phyloP scores from a whole-genome alignment of 2,329 filamentous ascomycete genomes.

The Aspergillus unguis region DNA sequence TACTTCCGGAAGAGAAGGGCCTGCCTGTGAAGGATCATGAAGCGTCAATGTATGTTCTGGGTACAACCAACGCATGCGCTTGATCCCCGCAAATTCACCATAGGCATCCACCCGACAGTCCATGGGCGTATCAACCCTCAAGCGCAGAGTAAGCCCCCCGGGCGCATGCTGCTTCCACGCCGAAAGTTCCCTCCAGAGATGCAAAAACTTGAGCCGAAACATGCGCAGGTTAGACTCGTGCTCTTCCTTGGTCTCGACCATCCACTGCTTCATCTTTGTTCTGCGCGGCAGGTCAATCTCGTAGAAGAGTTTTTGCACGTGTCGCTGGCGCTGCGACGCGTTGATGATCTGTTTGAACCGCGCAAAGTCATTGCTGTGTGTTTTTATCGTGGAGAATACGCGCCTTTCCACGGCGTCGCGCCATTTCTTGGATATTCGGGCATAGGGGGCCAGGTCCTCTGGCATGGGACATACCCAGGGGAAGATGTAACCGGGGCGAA shows the following conservation, averaged over 20 bases:
- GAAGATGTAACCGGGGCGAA: too few relatives aligned
- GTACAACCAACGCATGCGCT: not conserved
- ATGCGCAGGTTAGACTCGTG: not conserved
- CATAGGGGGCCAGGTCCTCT: not conserved
- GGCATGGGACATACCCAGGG: not conserved
- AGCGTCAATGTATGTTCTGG: not conserved
- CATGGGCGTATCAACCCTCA: not conserved
- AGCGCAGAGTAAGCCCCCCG: too few relatives aligned
- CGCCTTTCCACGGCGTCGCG: constrained; percentile 3
- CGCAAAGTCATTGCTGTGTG: not conserved
- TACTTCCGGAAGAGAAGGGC: not conserved
- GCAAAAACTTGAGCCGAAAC: not conserved
- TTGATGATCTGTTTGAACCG: not conserved
- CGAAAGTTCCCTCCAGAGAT: not conserved
- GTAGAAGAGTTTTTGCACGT: not conserved
- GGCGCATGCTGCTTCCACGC: not conserved
- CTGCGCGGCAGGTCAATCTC: not conserved
- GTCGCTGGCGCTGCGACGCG: not conserved
- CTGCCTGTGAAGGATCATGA: too few relatives aligned
- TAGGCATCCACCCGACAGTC: not conserved
- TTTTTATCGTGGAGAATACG: not conserved
- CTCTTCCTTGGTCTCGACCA: not conserved
- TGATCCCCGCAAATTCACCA: too few relatives aligned
- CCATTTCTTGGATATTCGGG: constrained; percentile 3
- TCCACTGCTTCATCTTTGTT: not conserved